Percentiles rank a stretch among this genome's conserved stretches.
Evolutionary conservation across 805 yeast species (phyloP).

Genomic region (Lachancea nothofagi): DNA sequence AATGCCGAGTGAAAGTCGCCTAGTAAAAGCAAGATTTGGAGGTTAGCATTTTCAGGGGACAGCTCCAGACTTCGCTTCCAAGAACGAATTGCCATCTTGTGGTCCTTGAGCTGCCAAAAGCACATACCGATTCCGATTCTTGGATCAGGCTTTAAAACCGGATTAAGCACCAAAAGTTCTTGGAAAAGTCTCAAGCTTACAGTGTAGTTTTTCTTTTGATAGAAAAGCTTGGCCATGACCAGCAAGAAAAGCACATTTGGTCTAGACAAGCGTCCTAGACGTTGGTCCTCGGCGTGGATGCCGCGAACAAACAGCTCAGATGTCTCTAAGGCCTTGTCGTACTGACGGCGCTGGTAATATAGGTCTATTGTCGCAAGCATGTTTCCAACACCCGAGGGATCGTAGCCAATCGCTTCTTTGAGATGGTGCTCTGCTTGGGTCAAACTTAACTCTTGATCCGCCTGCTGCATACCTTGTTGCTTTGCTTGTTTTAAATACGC

Average conservation of each 20-base stretch:
- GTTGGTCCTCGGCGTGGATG: slow-evolving; percentile 32
- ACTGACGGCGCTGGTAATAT: slow-evolving; percentile 50
- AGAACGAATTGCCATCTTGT: slow-evolving; percentile 66
- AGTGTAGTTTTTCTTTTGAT: slow-evolving; percentile 64
- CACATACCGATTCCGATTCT: slow-evolving; percentile 93
- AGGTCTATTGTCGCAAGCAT: slow-evolving; percentile 66
- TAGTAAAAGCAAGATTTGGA: slow-evolving; percentile 59
- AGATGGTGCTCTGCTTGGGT: slow-evolving; percentile 40
- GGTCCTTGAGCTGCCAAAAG: slow-evolving; percentile 82
- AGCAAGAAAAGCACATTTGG: slow-evolving; percentile 70
- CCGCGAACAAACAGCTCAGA: slow-evolving; percentile 54
- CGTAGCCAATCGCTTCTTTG: slow-evolving; percentile 45
- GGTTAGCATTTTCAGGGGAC: slow-evolving; percentile 53
- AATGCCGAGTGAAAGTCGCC: slow-evolving; percentile 61
- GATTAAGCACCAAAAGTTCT: slow-evolving; percentile 69
- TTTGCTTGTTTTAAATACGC: slow-evolving; percentile 47
- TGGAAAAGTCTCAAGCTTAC: slow-evolving; percentile 80
- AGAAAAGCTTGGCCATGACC: slow-evolving; percentile 77
- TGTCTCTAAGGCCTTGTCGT: slow-evolving; percentile 64
- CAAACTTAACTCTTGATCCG: slow-evolving; percentile 30
- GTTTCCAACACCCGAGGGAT: slow-evolving; percentile 43
- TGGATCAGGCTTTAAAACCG: slow-evolving; percentile 81
- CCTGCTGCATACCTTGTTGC: slow-evolving; percentile 17
- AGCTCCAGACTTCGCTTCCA: slow-evolving; percentile 78
- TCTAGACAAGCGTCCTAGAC: slow-evolving; percentile 40